Conservation (phyloP, 305 asterid genomes). For the Stenogyne calaminthoides region DNA sequence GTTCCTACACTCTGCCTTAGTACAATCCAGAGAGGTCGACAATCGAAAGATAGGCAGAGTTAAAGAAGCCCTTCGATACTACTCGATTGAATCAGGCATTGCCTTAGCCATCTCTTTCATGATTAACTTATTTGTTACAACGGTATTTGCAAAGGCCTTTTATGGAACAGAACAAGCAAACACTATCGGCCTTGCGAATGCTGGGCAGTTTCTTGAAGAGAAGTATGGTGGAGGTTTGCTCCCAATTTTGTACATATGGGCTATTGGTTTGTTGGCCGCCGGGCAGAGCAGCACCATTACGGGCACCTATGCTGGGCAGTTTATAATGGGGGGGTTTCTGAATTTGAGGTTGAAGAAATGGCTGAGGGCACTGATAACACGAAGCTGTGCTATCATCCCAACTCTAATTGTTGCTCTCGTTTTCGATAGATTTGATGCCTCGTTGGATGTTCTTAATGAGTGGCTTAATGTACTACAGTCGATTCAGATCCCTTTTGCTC, state of each 20-base stretch:
- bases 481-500: constrained; percentile 88
- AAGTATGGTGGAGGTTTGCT: constrained; percentile 82
- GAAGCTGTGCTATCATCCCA: constrained; percentile 83
- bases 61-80: constrained; percentile 74
- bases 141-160: constrained; percentile 85
- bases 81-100: constrained; percentile 72
- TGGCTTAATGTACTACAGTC: constrained; percentile 94
- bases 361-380: constrained; percentile 82
- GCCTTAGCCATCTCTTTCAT: constrained; percentile 78
- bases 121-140: constrained; percentile 77
- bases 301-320: constrained; percentile 91
- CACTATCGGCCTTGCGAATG: constrained; percentile 78
- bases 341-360: constrained; percentile 76
- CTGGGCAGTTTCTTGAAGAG: constrained; percentile 81
- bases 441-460: constrained; percentile 76
- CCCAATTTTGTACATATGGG: constrained; percentile 90
- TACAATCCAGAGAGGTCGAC: constrained; percentile 81
- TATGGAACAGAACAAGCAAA: constrained; percentile 73
- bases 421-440: constrained; percentile 70
- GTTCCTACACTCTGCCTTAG: constrained; percentile 91
- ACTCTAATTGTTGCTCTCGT: constrained; percentile 77
- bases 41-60: constrained; percentile 65
- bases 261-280: constrained; percentile 83
- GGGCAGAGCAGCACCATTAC: constrained; percentile 96
- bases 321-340: constrained; percentile 89